Evolutionary conservation across 106 monocot species (phyloP).

Genomic region (Apostasia shenzhenica): DNA sequence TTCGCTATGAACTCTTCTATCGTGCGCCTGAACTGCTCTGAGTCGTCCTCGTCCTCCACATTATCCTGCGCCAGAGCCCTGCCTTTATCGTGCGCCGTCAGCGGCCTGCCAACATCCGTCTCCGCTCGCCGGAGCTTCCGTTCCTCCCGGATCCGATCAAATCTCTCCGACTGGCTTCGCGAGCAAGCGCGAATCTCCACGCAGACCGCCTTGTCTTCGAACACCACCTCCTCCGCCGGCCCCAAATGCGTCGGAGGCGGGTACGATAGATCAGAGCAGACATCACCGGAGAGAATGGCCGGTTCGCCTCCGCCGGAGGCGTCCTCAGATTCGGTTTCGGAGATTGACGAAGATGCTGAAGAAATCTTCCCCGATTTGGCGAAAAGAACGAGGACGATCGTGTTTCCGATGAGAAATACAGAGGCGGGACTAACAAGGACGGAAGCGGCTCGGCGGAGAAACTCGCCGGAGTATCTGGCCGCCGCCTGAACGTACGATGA

Average conservation of each 20-base stretch:
- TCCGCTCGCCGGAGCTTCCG: slow-evolving; percentile 33
- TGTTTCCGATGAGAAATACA: slow-evolving; percentile 61
- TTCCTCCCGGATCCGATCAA: slow-evolving; percentile 1
- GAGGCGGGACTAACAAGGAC: slow-evolving; percentile 34
- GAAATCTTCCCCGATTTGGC: slow-evolving; percentile 20
- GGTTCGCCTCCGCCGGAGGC: background rate
- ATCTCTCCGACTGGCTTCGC: slow-evolving; percentile 24
- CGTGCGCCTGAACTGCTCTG: slow-evolving; percentile 43
- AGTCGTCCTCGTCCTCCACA: slow-evolving; percentile 27
- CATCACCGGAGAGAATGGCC: background rate
- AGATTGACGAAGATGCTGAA: background rate
- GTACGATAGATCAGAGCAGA: slow-evolving; percentile 10
- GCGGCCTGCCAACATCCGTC: slow-evolving; percentile 18
- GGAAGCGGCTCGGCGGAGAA: slow-evolving; percentile 23
- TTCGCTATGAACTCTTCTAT: slow-evolving; percentile 64
- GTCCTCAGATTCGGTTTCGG: background rate
- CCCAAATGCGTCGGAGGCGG: slow-evolving; percentile 1
- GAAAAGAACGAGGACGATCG: slow-evolving; percentile 52
- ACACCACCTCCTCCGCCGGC: slow-evolving; percentile 17
- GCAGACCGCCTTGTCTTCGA: slow-evolving; percentile 50
- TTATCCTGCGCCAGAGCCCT: background rate
- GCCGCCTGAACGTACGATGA: slow-evolving; percentile 20
- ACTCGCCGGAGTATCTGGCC: slow-evolving; percentile 19
- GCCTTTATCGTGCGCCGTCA: background rate
- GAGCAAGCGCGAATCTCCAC: slow-evolving; percentile 16